Base-by-base conservation (phyloP, 1,139 yeast species). In the Yamadazyma siamensis region DNA sequence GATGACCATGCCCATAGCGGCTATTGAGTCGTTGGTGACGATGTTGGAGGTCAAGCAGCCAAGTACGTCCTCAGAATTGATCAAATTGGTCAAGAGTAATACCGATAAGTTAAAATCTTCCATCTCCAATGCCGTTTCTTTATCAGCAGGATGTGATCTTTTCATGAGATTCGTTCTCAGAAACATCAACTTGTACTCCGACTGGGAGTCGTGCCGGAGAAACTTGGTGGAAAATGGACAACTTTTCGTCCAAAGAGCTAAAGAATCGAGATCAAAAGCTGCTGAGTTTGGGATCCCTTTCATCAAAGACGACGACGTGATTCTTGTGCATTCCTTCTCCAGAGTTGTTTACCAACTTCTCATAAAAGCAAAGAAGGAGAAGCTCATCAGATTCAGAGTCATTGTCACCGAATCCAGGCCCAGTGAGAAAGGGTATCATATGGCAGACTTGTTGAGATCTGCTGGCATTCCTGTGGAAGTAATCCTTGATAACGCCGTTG, bases 1-100 rank as follows among this genome's bases (percentile, higher is more conserved):
- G 33, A 85, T 94, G 80, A 89, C 98, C 9, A 94, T 89, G 97
- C 99, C 99, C 4, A 86, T 94, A 24, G 99, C 98, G 31, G 98
- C 98, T 30, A 94, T 94, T 50, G 97, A 91, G 59, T 80, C 96
- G 13, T 66, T 94, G 32, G 95, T 91, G 17, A 83, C 94, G 5
- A 74, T 91, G 62, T 63, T 94, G 24, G 71, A 81, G 40, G 76
- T 80, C 30, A 82, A 87, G 46, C 87, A 87, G 52, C 96, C 96
- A 3, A 73, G 87, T 4, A 94, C 99, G 0, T 86, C 96, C 2
- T 85, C 96, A 1, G 98, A 94, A 55, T 73, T 91, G 50, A 89
- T 88, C 53, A 83, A 79, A 33, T 66, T 88, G 12, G 77, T 91
- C 35, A 82, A 83, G 36, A 75, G 77, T 32, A 94, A 95, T 25